Evolutionary conservation across 495 filamentous ascomycete species (phyloP).

Genomic region (Neurospora tetrasperma): DNA sequence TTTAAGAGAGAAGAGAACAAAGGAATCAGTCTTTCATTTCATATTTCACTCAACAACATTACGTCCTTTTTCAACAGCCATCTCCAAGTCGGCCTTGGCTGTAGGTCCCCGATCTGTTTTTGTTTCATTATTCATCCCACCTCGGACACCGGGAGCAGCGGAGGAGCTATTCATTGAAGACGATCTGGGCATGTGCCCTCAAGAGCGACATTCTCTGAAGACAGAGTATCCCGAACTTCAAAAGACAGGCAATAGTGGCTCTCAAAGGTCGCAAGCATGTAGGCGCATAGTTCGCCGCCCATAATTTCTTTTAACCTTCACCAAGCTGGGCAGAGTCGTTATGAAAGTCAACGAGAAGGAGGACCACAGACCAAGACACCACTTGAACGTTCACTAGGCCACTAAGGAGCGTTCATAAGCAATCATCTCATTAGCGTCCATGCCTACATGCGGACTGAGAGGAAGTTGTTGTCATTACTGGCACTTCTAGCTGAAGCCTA

Average conservation of each 20-base stretch:
- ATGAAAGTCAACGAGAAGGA: neutral
- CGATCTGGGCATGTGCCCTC: neutral
- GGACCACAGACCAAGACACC: neutral
- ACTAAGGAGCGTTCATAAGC: neutral
- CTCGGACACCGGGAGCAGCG: neutral
- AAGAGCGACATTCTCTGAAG: neutral
- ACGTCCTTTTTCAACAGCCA: neutral
- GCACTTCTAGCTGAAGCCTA: neutral
- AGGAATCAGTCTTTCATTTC: neutral
- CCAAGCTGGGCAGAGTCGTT: neutral
- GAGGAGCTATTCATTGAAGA: neutral
- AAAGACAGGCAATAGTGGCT: neutral
- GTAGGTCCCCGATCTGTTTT: neutral
- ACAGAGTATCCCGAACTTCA: neutral
- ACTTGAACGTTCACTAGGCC: neutral
- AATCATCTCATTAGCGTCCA: neutral
- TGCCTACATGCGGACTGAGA: neutral
- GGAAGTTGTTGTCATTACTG: neutral
- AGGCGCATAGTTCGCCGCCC: neutral
- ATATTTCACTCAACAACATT: neutral
- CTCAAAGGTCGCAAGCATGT: neutral
- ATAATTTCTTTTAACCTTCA: neutral
- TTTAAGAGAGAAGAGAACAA: neutral
- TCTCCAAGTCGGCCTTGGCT: neutral
- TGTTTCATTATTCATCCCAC: neutral